Evolutionary conservation across 2,329 filamentous ascomycete genomes (phyloP).

Genomic region (Macrophomina phaseolina): DNA sequence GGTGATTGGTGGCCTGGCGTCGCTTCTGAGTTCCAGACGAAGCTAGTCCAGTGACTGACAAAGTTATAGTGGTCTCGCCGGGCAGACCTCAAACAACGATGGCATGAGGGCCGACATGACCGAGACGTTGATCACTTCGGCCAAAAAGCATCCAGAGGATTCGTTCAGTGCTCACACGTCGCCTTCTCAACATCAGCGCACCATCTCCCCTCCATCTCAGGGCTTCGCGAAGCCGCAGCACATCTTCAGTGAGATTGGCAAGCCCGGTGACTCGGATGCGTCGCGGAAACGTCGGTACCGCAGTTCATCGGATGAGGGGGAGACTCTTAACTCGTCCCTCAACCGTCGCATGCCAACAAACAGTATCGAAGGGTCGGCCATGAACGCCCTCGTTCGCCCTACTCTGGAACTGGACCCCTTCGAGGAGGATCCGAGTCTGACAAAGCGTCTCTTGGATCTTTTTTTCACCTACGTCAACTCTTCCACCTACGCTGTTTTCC

Average conservation of each 20-base stretch:
- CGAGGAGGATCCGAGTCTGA: conserved; percentile 55
- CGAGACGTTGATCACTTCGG: neutral
- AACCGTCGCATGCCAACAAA: neutral
- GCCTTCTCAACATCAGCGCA: conserved; percentile 6
- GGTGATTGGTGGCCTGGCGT: neutral
- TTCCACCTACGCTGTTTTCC: conserved; percentile 62
- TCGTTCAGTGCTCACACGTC: neutral
- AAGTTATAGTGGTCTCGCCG: conserved; percentile 14
- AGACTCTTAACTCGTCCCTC: neutral
- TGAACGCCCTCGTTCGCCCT: conserved; percentile 12
- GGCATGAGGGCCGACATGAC: conserved; percentile 12
- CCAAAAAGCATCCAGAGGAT: conserved; percentile 10
- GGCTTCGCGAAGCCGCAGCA: conserved; percentile 7
- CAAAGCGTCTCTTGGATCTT: conserved; percentile 58
- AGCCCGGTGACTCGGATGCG: conserved; percentile 6
- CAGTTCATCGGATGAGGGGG: conserved; percentile 16
- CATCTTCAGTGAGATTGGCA: conserved; percentile 9
- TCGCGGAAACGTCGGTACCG: conserved; percentile 24
- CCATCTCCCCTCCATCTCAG: neutral
- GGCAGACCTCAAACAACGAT: conserved; percentile 21
- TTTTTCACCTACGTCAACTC: conserved; percentile 65
- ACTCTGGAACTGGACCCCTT: conserved; percentile 55
- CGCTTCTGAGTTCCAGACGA: neutral
- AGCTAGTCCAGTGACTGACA: conserved; percentile 24
- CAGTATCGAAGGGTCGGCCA: neutral